Percentiles rank a stretch among this genome's conserved stretches.
Conservation (phyloP, 208 protist species). For the Crithidia brevicula region DNA sequence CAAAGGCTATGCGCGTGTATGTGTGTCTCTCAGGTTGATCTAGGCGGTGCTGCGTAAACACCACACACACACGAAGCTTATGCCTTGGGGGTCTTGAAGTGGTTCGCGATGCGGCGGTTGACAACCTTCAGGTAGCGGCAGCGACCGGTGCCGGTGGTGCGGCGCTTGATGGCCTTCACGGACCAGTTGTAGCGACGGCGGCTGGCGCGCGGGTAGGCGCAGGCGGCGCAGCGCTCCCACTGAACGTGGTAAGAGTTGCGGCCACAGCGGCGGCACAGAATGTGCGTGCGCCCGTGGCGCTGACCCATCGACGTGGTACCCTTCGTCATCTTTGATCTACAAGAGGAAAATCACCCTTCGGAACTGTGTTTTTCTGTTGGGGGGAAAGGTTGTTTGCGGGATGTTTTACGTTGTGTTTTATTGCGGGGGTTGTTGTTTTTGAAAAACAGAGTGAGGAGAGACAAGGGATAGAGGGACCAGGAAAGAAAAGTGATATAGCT, state of each 20-base stretch:
- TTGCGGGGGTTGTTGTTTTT: not conserved
- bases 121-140: slow-evolving; percentile 97
- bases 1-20: slow-evolving; percentile 95
- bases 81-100: slow-evolving; percentile 95
- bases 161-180: slow-evolving; percentile 98
- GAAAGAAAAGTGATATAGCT: slow-evolving; percentile 14
- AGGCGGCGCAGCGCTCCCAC: slow-evolving; percentile 98
- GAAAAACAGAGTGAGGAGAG: not conserved
- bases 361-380: slow-evolving; percentile 1
- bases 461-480: not conserved
- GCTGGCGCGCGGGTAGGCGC: slow-evolving; percentile 97
- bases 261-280: slow-evolving; percentile 98
- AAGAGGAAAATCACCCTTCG: slow-evolving; percentile 27
- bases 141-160: slow-evolving; percentile 98
- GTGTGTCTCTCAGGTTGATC: too few species aligned
- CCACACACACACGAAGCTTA: too few species aligned
- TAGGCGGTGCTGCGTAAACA: too few species aligned
- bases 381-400: not conserved
- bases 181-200: slow-evolving; percentile 98
- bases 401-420: not conserved
- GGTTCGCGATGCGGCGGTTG: slow-evolving; percentile 97
- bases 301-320: slow-evolving; percentile 88
- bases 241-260: slow-evolving; percentile 97
- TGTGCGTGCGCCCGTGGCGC: slow-evolving; percentile 96
- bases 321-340: slow-evolving; percentile 67